These are phyloP conservation scores for Vaccinium macrocarpon DNA, from an alignment of 148 eudicot genomes.

Conservation along the genomic window DNA sequence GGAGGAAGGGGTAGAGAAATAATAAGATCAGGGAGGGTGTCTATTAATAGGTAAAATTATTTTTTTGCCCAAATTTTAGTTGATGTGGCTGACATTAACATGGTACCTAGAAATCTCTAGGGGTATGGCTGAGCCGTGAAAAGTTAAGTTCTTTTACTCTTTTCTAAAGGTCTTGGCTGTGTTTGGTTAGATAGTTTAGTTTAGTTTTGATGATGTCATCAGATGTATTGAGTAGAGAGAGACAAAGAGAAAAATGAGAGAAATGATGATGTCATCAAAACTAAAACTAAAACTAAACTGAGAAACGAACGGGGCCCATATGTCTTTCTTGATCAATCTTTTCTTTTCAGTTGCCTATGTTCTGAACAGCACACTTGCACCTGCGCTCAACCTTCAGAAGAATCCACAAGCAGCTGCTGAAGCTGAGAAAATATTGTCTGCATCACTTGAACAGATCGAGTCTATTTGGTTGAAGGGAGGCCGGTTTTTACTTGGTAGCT, in stretches of 20 bases:
- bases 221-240: too few species aligned
- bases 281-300: too few species aligned
- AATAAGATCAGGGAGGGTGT: neutral
- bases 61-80: neutral
- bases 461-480: conserved; percentile 80
- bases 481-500: conserved; percentile 68
- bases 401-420: conserved; percentile 64
- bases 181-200: too few species aligned
- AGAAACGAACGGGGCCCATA: too few species aligned
- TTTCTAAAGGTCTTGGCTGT: conserved; percentile 5
- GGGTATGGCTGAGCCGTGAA: neutral
- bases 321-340: conserved; percentile 8
- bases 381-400: conserved; percentile 45
- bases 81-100: neutral
- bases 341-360: conserved; percentile 52
- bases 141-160: neutral
- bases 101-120: neutral
- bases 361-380: conserved; percentile 48
- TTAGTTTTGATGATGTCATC: too few species aligned
- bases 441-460: conserved; percentile 65
- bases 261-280: too few species aligned
- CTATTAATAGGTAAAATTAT: neutral
- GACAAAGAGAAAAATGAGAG: too few species aligned
- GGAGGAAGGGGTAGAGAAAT: neutral
- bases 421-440: conserved; percentile 51